phyloP scores from a whole-genome alignment of 805 yeast species.

The Nakazawaea pomicola region DNA sequence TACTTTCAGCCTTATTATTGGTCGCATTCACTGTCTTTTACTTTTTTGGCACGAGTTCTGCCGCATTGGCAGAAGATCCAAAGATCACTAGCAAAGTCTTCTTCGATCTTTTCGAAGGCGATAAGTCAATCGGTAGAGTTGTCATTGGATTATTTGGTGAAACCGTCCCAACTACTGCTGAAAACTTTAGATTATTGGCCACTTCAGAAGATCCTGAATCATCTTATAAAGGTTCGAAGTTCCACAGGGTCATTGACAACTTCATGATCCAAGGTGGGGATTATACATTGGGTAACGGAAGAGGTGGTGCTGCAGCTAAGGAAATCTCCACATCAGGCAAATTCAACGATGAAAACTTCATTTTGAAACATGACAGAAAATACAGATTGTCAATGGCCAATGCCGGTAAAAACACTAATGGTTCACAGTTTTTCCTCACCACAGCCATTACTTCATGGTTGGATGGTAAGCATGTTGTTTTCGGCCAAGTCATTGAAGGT shows the following conservation, averaged over 20 bases:
- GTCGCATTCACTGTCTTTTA: slow-evolving; percentile 10
- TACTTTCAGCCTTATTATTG: slow-evolving; percentile 10
- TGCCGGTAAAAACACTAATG: slow-evolving; percentile 77
- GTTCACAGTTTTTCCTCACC: slow-evolving; percentile 93
- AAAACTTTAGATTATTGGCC: slow-evolving; percentile 79
- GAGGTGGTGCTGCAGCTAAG: slow-evolving; percentile 50
- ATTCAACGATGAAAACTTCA: slow-evolving; percentile 67
- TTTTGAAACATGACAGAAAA: slow-evolving; percentile 61
- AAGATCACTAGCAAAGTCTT: slow-evolving; percentile 73
- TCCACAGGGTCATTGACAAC: slow-evolving; percentile 68
- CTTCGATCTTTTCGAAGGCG: slow-evolving; percentile 84
- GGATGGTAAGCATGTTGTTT: slow-evolving; percentile 92
- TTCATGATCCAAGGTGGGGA: slow-evolving; percentile 85
- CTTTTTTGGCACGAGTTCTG: slow-evolving; percentile 7
- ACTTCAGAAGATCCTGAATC: slow-evolving; percentile 68
- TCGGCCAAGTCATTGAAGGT: slow-evolving; percentile 91
- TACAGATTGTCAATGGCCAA: slow-evolving; percentile 77
- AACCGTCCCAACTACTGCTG: slow-evolving; percentile 82
- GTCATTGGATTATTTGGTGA: slow-evolving; percentile 85
- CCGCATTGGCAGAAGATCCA: slow-evolving; percentile 35
- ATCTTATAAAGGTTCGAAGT: slow-evolving; percentile 56
- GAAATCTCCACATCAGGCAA: slow-evolving; percentile 57
- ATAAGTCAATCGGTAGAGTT: slow-evolving; percentile 69
- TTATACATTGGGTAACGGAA: slow-evolving; percentile 63
- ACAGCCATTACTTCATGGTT: slow-evolving; percentile 90